Base-by-base conservation (phyloP, 2,329 filamentous ascomycete species). In the Diplocarpon rosae region DNA sequence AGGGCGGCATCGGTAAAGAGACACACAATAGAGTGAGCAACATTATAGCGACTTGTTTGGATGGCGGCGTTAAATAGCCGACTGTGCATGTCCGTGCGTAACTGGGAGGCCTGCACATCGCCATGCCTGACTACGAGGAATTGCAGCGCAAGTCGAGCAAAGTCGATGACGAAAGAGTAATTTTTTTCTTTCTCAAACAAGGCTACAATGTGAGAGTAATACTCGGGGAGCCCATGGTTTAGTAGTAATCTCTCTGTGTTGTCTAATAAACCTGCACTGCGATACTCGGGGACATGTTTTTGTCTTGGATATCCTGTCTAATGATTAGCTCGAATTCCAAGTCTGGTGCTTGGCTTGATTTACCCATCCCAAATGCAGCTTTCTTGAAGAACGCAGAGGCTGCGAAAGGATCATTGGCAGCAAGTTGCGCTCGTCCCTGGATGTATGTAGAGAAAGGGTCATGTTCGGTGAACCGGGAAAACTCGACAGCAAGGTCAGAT, bases 11-110 rank as follows among this genome's bases (percentile, higher is more conserved):
- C 79, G 34, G 76, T 75, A 62, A 93, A 83, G 45, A 83, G 73
- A 12, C 80, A 69, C 24, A 96, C 72, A 0, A 84, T 84, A 4
- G 80, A 78, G 63, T 94, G 93, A 0, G 92, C 90, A 33, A 85
- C 71, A 48, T 87, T 79, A 58, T 88, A 96, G 45, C 85, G 81
- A 6, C 79, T 84, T 14, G 83, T 87, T 48, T 84, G 77, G 15
- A 92, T 70, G 0, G 87, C 81, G 14, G 87, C 85, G 50, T 80
- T 82, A 69, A 96, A 96, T 2, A 95, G 72, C 2, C 88, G 82
- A 53, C 79, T 83, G 15, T 93, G 78, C 57, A 96, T 77, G 48
- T 93, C 85, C 1, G 75, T 75, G 48, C 76, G 75, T 46, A 76
- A 67, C 1, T 45, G 17, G 12, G 16, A 28, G 9, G 35, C 28